These are phyloP conservation scores for Castanea mollissima DNA, from an alignment of 306 rosid genomes.

Conservation along the genomic window DNA sequence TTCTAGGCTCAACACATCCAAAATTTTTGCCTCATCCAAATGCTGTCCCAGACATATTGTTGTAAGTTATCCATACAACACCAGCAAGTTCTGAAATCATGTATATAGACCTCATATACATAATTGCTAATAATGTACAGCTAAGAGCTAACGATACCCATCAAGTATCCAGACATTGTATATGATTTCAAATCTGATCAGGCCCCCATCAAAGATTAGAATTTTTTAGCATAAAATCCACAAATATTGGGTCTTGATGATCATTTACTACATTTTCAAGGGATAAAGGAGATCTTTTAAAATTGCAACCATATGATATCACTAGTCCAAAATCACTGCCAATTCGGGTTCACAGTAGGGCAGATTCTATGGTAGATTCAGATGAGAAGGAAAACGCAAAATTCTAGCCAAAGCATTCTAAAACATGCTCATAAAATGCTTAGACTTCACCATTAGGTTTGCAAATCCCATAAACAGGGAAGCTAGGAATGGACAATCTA, in stretches of 20 bases:
- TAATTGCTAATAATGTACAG: conserved; percentile 18
- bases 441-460: neutral
- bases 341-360: neutral
- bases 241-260: neutral
- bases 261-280: neutral
- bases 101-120: conserved; percentile 31
- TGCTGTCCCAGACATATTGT: conserved; percentile 66
- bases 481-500: neutral
- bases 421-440: conserved; percentile 3
- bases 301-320: neutral
- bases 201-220: neutral
- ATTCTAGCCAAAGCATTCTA: neutral
- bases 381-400: neutral
- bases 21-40: conserved; percentile 62
- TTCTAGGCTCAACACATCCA: conserved; percentile 58
- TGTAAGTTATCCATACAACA: conserved; percentile 42
- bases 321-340: neutral
- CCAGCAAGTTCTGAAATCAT: conserved; percentile 31
- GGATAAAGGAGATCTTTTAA: neutral
- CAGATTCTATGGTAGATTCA: neutral
- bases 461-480: neutral
- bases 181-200: neutral
- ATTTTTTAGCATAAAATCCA: neutral
- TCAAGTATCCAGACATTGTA: neutral
- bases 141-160: conserved; percentile 1